Percentiles rank a stretch among this genome's conserved stretches.
phyloP scores from a whole-genome alignment of 129 eudicot genomes.

The Artemisia annua region DNA sequence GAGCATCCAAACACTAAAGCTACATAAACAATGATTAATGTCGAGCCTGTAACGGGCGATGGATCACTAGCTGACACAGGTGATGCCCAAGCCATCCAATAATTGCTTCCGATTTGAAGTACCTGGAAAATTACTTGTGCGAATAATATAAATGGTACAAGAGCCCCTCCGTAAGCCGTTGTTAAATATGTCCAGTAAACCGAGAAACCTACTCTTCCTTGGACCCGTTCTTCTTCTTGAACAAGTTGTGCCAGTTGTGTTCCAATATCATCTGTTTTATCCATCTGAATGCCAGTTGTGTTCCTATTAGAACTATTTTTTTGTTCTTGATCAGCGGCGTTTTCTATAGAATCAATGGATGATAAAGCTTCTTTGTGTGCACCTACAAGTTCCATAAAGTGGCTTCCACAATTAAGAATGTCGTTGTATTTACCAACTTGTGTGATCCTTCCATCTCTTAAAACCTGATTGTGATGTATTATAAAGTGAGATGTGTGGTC shows the following conservation, averaged over 20 bases:
- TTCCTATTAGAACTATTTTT: not conserved
- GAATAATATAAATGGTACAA: slow-evolving; percentile 35
- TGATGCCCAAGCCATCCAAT: slow-evolving; percentile 97
- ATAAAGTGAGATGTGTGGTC: too few relatives aligned
- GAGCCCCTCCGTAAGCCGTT: slow-evolving; percentile 37
- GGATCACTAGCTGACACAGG: slow-evolving; percentile 57
- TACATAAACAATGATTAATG: slow-evolving; percentile 63
- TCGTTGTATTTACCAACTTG: slow-evolving; percentile 27
- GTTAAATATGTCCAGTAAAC: slow-evolving; percentile 47
- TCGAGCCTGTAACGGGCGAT: slow-evolving; percentile 46
- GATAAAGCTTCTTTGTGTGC: slow-evolving; percentile 30
- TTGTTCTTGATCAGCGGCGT: not conserved
- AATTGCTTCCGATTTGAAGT: slow-evolving; percentile 76
- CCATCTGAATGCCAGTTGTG: not conserved
- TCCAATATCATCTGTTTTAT: slow-evolving; percentile 9
- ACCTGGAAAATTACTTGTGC: slow-evolving; percentile 34
- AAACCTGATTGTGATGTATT: slow-evolving; percentile 4
- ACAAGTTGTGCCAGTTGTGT: slow-evolving; percentile 4
- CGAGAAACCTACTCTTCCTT: slow-evolving; percentile 24
- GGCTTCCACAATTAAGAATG: slow-evolving; percentile 19
- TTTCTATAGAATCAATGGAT: slow-evolving; percentile 10
- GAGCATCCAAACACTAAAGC: slow-evolving; percentile 69
- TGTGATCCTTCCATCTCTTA: slow-evolving; percentile 29
- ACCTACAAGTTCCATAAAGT: slow-evolving; percentile 25
- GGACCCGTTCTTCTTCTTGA: slow-evolving; percentile 31